Conservation (phyloP, 2,329 filamentous ascomycete genomes). For the Rhynchosporium agropyri region DNA sequence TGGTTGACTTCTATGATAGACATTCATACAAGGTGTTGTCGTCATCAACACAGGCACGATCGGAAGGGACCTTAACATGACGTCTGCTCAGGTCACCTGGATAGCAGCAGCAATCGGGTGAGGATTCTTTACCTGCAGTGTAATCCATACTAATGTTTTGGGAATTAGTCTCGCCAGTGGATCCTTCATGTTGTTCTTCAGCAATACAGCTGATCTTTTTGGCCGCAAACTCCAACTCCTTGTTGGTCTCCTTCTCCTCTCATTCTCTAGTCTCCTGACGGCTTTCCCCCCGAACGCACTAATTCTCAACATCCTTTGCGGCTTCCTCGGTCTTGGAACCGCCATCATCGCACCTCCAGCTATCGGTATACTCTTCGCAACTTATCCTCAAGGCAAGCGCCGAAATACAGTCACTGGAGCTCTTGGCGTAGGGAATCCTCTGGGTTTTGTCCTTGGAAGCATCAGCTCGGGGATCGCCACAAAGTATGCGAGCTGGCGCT, state of each 20-base stretch:
- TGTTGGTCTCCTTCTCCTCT: slow-evolving; percentile 60
- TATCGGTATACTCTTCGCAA: slow-evolving; percentile 63
- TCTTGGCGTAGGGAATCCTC: slow-evolving; percentile 51
- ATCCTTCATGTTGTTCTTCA: slow-evolving; percentile 67
- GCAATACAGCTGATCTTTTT: slow-evolving; percentile 66
- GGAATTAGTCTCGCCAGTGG: slow-evolving; percentile 57
- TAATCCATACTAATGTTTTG: background rate
- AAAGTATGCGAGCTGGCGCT: slow-evolving; percentile 64
- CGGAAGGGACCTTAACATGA: slow-evolving; percentile 50
- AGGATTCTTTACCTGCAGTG: slow-evolving; percentile 15
- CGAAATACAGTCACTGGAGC: slow-evolving; percentile 67
- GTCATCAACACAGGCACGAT: slow-evolving; percentile 53
- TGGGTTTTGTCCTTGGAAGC: slow-evolving; percentile 49
- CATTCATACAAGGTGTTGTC: slow-evolving; percentile 60
- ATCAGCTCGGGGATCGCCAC: slow-evolving; percentile 65
- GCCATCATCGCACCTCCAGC: slow-evolving; percentile 66
- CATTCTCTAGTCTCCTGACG: slow-evolving; percentile 57
- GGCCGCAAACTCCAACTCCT: slow-evolving; percentile 65
- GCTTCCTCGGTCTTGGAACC: slow-evolving; percentile 64
- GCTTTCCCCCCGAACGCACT: slow-evolving; percentile 62
- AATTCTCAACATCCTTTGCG: slow-evolving; percentile 63
- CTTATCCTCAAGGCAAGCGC: slow-evolving; percentile 62
- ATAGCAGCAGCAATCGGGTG: slow-evolving; percentile 63
- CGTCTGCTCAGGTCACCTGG: slow-evolving; percentile 68
- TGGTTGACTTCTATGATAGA: slow-evolving; percentile 31